A percentile compares a stretch with the other conserved stretches of the same genome.
phyloP scores from a whole-genome alignment of 192 early-diverging fungal species.

The Coemansia sp. region DNA sequence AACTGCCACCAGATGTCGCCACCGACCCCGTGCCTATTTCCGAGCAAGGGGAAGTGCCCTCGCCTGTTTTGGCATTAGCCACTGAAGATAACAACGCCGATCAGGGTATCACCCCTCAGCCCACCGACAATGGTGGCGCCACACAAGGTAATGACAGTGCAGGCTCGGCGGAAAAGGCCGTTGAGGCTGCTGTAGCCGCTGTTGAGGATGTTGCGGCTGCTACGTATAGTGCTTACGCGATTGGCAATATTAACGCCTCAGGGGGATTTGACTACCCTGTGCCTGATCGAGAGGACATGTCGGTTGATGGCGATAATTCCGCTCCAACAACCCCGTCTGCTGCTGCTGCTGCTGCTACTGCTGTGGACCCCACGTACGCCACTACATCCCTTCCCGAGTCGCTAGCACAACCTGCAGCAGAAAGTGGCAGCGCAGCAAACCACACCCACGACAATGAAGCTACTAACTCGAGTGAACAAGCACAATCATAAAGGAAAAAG shows the following conservation, averaged over 20 bases:
- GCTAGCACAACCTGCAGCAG: background rate
- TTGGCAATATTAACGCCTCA: background rate
- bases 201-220: slow-evolving; percentile 18
- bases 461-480: background rate
- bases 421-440: background rate
- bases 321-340: too few relatives aligned
- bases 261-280: background rate
- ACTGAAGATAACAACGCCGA: background rate
- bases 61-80: background rate
- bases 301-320: background rate
- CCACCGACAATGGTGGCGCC: slow-evolving; percentile 6
- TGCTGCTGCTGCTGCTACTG: background rate
- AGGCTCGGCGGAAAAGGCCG: slow-evolving; percentile 1
- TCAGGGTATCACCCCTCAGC: background rate
- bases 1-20: background rate
- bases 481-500: background rate
- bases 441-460: background rate
- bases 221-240: slow-evolving; percentile 1
- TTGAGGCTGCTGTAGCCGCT: slow-evolving; percentile 25
- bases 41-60: background rate
- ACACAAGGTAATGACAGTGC: background rate
- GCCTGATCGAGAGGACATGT: background rate
- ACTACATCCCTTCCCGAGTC: background rate
- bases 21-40: background rate
- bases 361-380: background rate